Evolutionary conservation across 1,284 basidiomycete genomes (phyloP), one percentile per base, ranked within the genome.

Genomic region (Ganoderma leucocontextum): DNA sequence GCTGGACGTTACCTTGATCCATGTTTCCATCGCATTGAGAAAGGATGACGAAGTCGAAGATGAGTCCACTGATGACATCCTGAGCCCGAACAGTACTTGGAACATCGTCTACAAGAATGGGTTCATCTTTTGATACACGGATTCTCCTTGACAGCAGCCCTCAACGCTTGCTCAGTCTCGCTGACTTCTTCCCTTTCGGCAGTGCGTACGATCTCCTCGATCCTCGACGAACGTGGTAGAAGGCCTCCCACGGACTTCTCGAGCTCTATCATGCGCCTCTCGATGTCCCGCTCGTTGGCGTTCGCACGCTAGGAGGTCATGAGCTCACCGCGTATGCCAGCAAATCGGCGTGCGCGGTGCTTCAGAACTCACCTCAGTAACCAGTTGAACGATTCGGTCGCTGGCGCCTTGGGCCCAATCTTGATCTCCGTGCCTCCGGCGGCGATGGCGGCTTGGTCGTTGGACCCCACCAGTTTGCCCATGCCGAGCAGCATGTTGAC

Each of bases 401-500:
- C 67, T 69, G 29, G 67, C 67, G n/a, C 17, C 63, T 44, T 64
- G 42, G 17, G 67, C 67, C 67, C 67, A 69, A 36, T 36, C 44
- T 33, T 69, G 63, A 69, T 62, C 44, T 65, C 60, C 4, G 52
- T 35, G 0, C 67, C 64, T 2, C 63, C 67, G 15, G 41, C 60
- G 4, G 64, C 53, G 19, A 69, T 53, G 17, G 60, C 67, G 13
- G 33, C n/a, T 22, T 52, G 29, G 57, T 69, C 60, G 13, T 64
- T 38, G 29, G 67, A 69, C 4, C 67, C 67, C 17, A 69, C 63
- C 29, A 69, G 60, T 36, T 41, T 59, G 22, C 67, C 67, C 67
- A 69, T 69, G 9, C 60, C 64, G 60, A 69, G 67, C 19, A 69
- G 63, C 67, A 69, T 69, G 63, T 69, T 69, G 42, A 69, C 67